Base-by-base conservation (phyloP, 148 eudicot species). In the Pharnaceum exiguum region DNA sequence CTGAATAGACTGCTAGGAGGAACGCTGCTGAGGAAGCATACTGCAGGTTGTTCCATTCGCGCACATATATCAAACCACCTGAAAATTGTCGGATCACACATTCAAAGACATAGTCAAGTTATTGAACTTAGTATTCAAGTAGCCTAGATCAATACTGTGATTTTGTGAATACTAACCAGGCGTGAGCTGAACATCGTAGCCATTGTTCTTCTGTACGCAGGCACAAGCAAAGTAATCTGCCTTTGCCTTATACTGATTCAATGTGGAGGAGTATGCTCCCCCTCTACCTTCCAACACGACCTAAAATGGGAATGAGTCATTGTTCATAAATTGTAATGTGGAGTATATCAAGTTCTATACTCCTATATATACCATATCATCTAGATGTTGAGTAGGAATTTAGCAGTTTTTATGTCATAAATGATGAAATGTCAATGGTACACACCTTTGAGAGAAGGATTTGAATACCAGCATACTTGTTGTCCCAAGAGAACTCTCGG, bases 11-110 rank as follows among this genome's bases (percentile, higher is more conserved):
- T 9, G 75, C 71, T 0, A 65, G 37, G 39, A 77, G 74, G 69
- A 72, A 77, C 1, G 75, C 68, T 15, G 81, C 71, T 18, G 77
- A 69, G 27, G 77, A 65, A 7, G 69, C 75, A 29, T 72, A 77
- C 44, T 77, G 98, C 76, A 93, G 2, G 70, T 88, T 93, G 78
- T 88, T 93, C 96, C 95, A 88, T 51, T 79, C 75, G 2, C 71
- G 80, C 27, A 77, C 56, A 35, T 79, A 85, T 30, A 88, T 24
- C 23, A 93, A 63, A 15, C 98, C 98, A 37, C 94, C 97, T 86
- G 62, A 51, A 26, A 15, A n/a, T n/a, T n/a, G n/a, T n/a, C n/a
- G n/a, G n/a, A 10, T 33, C 35, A 43, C 60, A 46, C 54, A 38
- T 54, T 24, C 13, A 4, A 22, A 31, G 13, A 50, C 29, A n/a